These are phyloP conservation scores for Cnidoscolus chayamansa DNA, from an alignment of 441 rosid genomes.

Conservation along the genomic window DNA sequence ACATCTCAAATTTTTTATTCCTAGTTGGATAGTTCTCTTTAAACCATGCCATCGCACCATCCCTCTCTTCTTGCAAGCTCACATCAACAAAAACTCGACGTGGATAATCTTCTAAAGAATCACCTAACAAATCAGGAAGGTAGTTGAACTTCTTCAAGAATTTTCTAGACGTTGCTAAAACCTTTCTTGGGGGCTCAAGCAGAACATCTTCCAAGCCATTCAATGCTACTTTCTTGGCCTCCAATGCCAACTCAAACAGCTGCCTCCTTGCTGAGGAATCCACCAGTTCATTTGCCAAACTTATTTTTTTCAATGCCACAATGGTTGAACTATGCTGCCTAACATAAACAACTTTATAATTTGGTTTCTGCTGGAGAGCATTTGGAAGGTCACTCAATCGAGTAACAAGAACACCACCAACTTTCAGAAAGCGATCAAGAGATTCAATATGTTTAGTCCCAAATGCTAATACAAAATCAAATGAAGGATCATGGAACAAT, in stretches of 20 bases:
- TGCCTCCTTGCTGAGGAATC: constrained; percentile 21
- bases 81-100: constrained; percentile 33
- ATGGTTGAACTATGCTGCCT: constrained; percentile 27
- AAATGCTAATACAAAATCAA: constrained; percentile 37
- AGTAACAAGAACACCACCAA: constrained; percentile 39
- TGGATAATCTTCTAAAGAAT: constrained; percentile 31
- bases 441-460: constrained; percentile 25
- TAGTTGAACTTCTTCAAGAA: constrained; percentile 29
- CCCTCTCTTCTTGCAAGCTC: constrained; percentile 20
- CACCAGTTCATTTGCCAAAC: neutral
- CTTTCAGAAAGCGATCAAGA: constrained; percentile 37
- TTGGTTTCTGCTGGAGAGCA: constrained; percentile 28
- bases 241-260: constrained; percentile 29
- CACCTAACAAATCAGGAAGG: constrained; percentile 40
- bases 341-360: constrained; percentile 35
- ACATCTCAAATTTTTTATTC: constrained; percentile 16
- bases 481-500: constrained; percentile 25
- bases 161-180: constrained; percentile 19
- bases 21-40: constrained; percentile 23
- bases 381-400: constrained; percentile 28
- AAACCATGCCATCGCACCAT: constrained; percentile 18
- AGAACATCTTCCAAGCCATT: constrained; percentile 37
- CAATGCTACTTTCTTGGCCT: constrained; percentile 34
- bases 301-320: constrained; percentile 36
- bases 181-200: constrained; percentile 39